phyloP scores from a whole-genome alignment of 2,329 filamentous ascomycete genomes.

The Gliomastix tumulicola region DNA sequence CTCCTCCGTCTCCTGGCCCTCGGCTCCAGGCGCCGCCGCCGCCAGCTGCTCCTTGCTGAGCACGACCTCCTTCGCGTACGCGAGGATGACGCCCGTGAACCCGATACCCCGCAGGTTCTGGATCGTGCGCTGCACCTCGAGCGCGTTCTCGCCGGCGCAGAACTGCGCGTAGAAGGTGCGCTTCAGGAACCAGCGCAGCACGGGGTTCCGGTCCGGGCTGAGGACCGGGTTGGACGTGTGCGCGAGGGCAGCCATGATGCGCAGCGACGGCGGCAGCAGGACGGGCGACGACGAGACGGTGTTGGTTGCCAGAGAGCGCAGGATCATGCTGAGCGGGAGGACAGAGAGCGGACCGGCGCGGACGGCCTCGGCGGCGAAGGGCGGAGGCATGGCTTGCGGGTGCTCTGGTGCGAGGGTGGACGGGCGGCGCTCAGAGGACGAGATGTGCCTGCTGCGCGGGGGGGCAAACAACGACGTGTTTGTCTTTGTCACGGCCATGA shows the following conservation, averaged over 20 bases:
- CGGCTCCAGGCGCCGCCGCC: constrained; percentile 33
- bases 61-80: constrained; percentile 78
- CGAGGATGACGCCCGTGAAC: constrained; percentile 76
- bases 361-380: constrained; percentile 11
- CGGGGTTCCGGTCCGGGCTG: constrained; percentile 67
- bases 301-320: constrained; percentile 64
- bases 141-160: constrained; percentile 70
- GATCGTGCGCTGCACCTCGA: constrained; percentile 62
- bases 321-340: constrained; percentile 57
- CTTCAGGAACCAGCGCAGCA: constrained; percentile 66
- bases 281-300: constrained; percentile 63
- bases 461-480: no score
- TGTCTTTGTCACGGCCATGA: no score
- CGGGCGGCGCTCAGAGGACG: constrained; percentile 27
- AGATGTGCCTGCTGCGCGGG: no score
- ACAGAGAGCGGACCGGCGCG: constrained; percentile 49
- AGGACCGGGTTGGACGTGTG: constrained; percentile 60
- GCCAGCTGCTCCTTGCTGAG: constrained; percentile 47
- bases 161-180: constrained; percentile 88
- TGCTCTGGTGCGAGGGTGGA: constrained; percentile 24
- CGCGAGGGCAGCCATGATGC: constrained; percentile 61
- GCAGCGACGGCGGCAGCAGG: constrained; percentile 64
- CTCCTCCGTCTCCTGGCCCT: constrained; percentile 39
- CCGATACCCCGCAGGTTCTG: constrained; percentile 63
- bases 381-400: constrained; percentile 19